Evolutionary conservation across 2,329 filamentous ascomycete species (phyloP).

Genomic region (Sclerotinia minor): DNA sequence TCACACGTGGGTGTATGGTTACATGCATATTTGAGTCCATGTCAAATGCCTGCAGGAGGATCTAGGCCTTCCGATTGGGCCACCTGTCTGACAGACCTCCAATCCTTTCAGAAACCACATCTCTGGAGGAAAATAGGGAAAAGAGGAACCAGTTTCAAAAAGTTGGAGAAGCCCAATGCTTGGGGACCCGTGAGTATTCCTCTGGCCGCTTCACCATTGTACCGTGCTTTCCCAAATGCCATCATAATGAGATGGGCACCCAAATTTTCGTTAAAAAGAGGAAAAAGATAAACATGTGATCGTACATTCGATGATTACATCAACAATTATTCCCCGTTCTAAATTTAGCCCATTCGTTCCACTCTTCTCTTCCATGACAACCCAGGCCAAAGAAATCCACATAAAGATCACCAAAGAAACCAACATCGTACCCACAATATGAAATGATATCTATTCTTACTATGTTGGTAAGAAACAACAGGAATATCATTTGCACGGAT

Average conservation of each 20-base stretch:
- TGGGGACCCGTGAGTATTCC: neutral
- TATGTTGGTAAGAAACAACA: neutral
- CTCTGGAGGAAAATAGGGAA: neutral
- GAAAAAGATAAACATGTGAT: neutral
- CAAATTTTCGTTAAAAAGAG: neutral
- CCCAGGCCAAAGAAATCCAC: neutral
- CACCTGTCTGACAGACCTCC: neutral
- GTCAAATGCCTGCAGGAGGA: neutral
- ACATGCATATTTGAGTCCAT: constrained; percentile 11
- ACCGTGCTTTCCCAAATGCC: neutral
- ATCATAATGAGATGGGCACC: neutral
- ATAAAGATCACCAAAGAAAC: neutral
- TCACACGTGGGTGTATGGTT: constrained; percentile 11
- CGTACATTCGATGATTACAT: neutral
- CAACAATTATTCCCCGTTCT: neutral
- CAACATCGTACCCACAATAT: constrained; percentile 2
- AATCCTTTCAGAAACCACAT: neutral
- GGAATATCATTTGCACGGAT: constrained; percentile 5
- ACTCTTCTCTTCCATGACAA: neutral
- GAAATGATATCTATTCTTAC: neutral
- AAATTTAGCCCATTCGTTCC: neutral
- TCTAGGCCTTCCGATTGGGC: neutral
- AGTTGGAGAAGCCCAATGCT: constrained; percentile 3
- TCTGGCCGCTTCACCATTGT: neutral
- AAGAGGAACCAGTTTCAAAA: neutral